Evolutionary conservation across 1,139 yeast species (phyloP).

Genomic region (Torulaspora globosa): DNA sequence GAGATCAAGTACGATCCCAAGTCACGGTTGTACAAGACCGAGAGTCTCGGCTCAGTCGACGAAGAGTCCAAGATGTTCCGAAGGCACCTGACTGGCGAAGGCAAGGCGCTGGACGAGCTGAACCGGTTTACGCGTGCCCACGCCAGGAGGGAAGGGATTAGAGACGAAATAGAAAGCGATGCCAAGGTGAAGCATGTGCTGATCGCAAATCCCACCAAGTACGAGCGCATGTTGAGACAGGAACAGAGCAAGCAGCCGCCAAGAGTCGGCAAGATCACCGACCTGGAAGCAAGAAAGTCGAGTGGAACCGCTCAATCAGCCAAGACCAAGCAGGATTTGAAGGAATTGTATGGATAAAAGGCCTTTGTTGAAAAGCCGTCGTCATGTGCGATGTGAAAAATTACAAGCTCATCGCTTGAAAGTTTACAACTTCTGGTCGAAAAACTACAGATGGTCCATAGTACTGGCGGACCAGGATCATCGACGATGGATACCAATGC

Average conservation of each 20-base stretch:
- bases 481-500: conserved; percentile 39
- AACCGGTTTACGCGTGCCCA: conserved; percentile 27
- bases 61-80: conserved; percentile 36
- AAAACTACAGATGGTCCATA: conserved; percentile 3
- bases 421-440: conserved; percentile 1
- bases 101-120: conserved; percentile 28
- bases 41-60: conserved; percentile 32
- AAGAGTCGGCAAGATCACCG: conserved; percentile 10
- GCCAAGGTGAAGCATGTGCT: conserved; percentile 32
- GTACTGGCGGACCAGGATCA: neutral
- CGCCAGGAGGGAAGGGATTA: conserved; percentile 28
- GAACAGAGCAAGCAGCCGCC: neutral
- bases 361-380: neutral
- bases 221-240: conserved; percentile 23
- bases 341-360: conserved; percentile 26
- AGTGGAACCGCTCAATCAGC: conserved; percentile 26
- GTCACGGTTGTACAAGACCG: conserved; percentile 35
- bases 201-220: conserved; percentile 37
- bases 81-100: conserved; percentile 37
- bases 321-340: conserved; percentile 20
- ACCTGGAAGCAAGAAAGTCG: conserved; percentile 22
- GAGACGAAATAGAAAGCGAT: conserved; percentile 28
- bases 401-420: conserved; percentile 7
- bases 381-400: conserved; percentile 6
- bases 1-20: conserved; percentile 37